Conservation (phyloP, 352 stramenopile species). For the Elongisporangium undulatum region DNA sequence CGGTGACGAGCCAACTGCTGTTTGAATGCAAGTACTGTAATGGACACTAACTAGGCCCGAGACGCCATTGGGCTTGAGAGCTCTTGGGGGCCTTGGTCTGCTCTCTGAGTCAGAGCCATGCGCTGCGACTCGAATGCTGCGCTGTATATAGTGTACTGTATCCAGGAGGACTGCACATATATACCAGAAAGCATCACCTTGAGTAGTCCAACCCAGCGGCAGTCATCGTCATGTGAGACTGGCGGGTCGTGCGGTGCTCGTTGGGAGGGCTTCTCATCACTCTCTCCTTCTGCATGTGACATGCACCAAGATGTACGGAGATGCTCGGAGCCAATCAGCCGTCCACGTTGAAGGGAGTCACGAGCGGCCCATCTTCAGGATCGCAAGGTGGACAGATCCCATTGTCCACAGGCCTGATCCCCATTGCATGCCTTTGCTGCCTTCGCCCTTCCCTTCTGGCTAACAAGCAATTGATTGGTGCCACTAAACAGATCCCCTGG, state of each 20-base stretch:
- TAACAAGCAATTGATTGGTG: background rate
- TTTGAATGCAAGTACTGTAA: too few species aligned
- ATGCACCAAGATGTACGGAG: constrained; percentile 6
- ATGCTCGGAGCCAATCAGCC: background rate
- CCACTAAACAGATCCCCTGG: background rate
- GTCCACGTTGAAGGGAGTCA: background rate
- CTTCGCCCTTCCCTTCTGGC: background rate
- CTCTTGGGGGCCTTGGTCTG: background rate
- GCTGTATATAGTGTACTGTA: background rate
- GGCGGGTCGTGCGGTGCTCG: background rate
- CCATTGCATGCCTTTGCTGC: background rate
- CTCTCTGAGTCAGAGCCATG: background rate
- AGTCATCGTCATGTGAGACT: background rate
- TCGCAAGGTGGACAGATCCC: background rate
- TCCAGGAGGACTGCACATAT: too few species aligned
- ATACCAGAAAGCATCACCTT: background rate
- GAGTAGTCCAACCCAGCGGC: background rate
- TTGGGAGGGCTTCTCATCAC: background rate
- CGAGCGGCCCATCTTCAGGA: background rate
- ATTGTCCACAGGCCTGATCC: background rate
- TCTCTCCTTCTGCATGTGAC: constrained; percentile 3
- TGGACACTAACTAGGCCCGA: background rate
- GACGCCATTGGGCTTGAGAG: background rate
- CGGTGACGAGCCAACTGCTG: background rate
- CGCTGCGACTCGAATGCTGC: background rate